phyloP scores from a whole-genome alignment of 257 asterid species.

The Voacanga thouarsii region DNA sequence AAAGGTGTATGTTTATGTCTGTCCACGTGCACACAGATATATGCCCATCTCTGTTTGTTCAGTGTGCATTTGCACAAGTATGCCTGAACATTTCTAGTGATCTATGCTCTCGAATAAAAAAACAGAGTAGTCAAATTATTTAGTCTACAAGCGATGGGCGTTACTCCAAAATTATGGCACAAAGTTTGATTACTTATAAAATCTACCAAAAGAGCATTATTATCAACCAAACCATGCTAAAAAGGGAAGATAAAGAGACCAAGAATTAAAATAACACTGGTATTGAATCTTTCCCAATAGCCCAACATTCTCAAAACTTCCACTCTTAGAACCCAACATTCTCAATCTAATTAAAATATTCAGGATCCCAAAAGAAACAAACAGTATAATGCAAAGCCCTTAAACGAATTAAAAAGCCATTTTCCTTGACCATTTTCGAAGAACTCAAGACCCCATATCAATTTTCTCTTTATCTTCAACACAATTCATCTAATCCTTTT shows the following conservation, averaged over 20 bases:
- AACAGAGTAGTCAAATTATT: not conserved
- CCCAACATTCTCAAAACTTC: not conserved
- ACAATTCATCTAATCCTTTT: not conserved
- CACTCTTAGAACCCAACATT: too few relatives aligned
- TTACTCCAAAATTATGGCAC: not conserved
- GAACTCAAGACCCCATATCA: not conserved
- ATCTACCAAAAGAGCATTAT: not conserved
- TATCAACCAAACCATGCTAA: not conserved
- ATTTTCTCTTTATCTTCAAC: not conserved
- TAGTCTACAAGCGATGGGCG: not conserved
- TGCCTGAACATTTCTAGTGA: not conserved
- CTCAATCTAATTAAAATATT: not conserved
- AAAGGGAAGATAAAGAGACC: not conserved
- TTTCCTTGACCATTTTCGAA: not conserved
- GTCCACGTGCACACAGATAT: not conserved
- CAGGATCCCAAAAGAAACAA: not conserved
- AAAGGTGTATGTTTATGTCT: too few relatives aligned
- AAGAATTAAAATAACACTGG: not conserved
- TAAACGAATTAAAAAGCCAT: not conserved
- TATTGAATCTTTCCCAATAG: conserved; percentile 1
- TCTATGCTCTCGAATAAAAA: not conserved
- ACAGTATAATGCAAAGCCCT: not conserved
- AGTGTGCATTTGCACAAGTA: not conserved
- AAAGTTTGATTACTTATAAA: not conserved
- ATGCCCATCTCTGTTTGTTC: not conserved